Conservation (phyloP, 192 early-diverging fungal genomes). For the Coemansia sp. region DNA sequence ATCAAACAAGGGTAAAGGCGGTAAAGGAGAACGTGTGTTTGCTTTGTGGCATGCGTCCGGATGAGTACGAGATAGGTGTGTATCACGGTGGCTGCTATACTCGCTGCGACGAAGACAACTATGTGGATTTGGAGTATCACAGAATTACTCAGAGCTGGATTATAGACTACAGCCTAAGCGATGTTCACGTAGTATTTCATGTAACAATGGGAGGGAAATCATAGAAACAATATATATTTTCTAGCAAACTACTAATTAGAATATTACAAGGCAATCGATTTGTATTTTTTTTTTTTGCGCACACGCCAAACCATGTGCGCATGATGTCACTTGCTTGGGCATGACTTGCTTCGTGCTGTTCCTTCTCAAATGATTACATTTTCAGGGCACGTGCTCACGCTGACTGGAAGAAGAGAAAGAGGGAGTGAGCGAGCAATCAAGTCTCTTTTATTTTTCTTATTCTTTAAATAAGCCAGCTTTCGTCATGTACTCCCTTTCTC, state of each 20-base stretch:
- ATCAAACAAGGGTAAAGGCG: background rate
- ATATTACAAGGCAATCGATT: background rate
- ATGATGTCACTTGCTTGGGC: too few relatives aligned
- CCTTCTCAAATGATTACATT: too few relatives aligned
- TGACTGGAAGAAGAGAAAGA: too few relatives aligned
- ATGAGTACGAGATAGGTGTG: background rate
- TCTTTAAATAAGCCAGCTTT: too few relatives aligned
- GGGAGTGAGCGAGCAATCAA: too few relatives aligned
- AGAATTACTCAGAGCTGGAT: background rate
- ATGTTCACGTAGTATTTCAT: background rate
- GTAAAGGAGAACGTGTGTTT: background rate
- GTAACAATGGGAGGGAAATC: background rate
- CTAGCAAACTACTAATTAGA: too few relatives aligned
- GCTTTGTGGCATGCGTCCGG: background rate
- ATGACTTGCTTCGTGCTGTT: too few relatives aligned
- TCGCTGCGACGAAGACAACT: background rate
- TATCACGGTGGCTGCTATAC: background rate
- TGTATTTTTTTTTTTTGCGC: too few relatives aligned
- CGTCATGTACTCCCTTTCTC: too few relatives aligned
- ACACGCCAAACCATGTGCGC: too few relatives aligned
- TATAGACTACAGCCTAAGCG: background rate
- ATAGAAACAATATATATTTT: background rate
- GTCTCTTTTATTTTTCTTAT: too few relatives aligned
- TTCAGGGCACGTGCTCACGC: too few relatives aligned
- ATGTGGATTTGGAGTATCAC: background rate